Base-by-base conservation (phyloP, 2,329 filamentous ascomycete genomes). In the Macrophomina pseudophaseolina region DNA sequence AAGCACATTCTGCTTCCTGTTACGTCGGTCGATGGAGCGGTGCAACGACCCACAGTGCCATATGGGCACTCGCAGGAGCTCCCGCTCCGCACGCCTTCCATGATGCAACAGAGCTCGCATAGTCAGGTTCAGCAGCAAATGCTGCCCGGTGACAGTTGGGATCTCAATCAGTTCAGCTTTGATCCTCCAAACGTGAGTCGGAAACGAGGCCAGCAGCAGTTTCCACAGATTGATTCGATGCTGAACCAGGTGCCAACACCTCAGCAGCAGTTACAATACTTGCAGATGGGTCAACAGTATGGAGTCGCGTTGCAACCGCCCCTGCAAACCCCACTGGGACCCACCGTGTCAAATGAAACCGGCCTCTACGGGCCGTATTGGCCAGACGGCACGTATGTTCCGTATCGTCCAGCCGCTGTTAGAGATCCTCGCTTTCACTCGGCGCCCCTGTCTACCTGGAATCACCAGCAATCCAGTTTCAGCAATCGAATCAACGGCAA, bases 1-100 rank as follows among this genome's bases (percentile, higher is more conserved):
- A 97, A 97, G 79, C 93, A 97, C 75, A 88, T 97, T 75, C 84
- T 95, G 23, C 82, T 97, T 33, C 89, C 92, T 3, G 84, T 86
- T 40, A 80, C 85, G 33, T 80, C 82, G 23, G 71, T 67, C 54
- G 80, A 82, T 66, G 77, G 78, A 11, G 71, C 65, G 62, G 69
- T 76, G 44, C 62, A 66, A 52, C 75, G 77, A 68, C 74, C 69
- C 71, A 70, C 35, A 30, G 38, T 68, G 54, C 66, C 65, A 1
- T 77, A 75, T 54, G 72, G 70, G 30, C 68, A 75, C 52, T 76
- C 76, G 68, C 77, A 76, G 62, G 76, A 79, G 9, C 70, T 80
- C 1, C 75, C 78, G 9, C 69, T 80, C 18, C 72, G 78, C 51
- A 75, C 77, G 3, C 74, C 75, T 11, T 44, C 40, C 38, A 48